Evolutionary conservation across 2,329 filamentous ascomycete genomes (phyloP).

Genomic region (Fusarium sp.): DNA sequence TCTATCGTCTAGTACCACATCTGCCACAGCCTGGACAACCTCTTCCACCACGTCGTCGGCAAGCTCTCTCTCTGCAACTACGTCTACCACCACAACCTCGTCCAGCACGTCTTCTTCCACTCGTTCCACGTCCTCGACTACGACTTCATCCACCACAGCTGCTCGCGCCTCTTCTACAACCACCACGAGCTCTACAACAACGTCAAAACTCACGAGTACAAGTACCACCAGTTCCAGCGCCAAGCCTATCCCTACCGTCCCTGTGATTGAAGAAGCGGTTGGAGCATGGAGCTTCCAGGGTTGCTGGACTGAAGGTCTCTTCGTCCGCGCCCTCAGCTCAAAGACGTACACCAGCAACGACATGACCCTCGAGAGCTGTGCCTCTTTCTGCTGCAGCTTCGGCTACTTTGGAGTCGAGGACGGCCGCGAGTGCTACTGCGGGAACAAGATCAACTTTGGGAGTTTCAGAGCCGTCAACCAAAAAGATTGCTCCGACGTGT

Average conservation of each 20-base stretch:
- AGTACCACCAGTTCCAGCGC: slow-evolving; percentile 8
- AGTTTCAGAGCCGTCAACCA: slow-evolving; percentile 44
- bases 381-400: slow-evolving; percentile 44
- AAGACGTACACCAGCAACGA: slow-evolving; percentile 45
- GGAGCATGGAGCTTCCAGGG: slow-evolving; percentile 48
- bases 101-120: slow-evolving; percentile 31
- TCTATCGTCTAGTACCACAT: not conserved
- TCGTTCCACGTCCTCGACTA: slow-evolving; percentile 14
- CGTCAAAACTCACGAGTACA: not conserved
- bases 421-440: slow-evolving; percentile 53
- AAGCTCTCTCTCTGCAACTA: not conserved
- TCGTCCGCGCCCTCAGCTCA: slow-evolving; percentile 45
- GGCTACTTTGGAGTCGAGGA: slow-evolving; percentile 50
- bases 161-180: not conserved
- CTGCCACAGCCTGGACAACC: not conserved
- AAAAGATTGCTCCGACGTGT: slow-evolving; percentile 48
- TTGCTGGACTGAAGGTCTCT: slow-evolving; percentile 50
- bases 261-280: slow-evolving; percentile 38
- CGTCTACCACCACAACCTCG: not conserved
- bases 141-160: not conserved
- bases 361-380: slow-evolving; percentile 50
- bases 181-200: not conserved
- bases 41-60: slow-evolving; percentile 4
- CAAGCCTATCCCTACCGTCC: slow-evolving; percentile 37
- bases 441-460: slow-evolving; percentile 45